Base-by-base conservation (phyloP, 1,284 basidiomycete genomes). In the Exobasidium rhododendri region DNA sequence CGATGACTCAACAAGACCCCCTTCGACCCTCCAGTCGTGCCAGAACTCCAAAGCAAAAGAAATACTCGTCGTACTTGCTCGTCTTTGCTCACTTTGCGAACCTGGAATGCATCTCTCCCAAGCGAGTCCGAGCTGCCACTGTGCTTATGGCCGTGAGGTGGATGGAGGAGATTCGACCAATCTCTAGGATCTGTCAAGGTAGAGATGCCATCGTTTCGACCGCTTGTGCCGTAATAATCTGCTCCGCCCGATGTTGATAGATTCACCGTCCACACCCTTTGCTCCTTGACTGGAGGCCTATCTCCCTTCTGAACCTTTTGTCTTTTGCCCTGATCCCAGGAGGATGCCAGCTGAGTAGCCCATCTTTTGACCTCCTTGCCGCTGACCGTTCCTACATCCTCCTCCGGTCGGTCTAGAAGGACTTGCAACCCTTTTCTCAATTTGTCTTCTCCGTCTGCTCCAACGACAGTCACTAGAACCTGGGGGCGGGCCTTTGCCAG, bases 11-110 rank as follows among this genome's bases (percentile, higher is more conserved):
- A 64, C 31, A 81, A 63, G 44, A 81, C 81, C 17, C 80, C 81
- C 53, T 81, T 81, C 60, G 67, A 71, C 67, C 79, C 77, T 31
- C 81, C 81, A 4, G 74, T 80, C 11, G 80, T 81, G 1, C 80
- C 80, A 22, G 74, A 75, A 17, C 70, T 73, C 80, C 80, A 81
- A 43, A 81, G 67, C 13, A 80, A 67, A 35, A 78, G 66, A 4
- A 77, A 74, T 26, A 68, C 63, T n/a, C 74, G 54, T 20, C 63
- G 31, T 45, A 59, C 57, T 50, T 68, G 67, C 55, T 72, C 74
- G 22, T 20, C 26, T 32, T 61, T 63, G 20, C 62, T 63, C 66
- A 71, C 66, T 14, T 47, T 51, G 20, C 26, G 22, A 44, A 58
- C 24, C 2, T 17, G 11, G 26, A 26, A 45, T 56, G 57, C 57